Conservation (phyloP, 371 early-diverging fungal genomes). For the Apophysomyces ossiformis region DNA sequence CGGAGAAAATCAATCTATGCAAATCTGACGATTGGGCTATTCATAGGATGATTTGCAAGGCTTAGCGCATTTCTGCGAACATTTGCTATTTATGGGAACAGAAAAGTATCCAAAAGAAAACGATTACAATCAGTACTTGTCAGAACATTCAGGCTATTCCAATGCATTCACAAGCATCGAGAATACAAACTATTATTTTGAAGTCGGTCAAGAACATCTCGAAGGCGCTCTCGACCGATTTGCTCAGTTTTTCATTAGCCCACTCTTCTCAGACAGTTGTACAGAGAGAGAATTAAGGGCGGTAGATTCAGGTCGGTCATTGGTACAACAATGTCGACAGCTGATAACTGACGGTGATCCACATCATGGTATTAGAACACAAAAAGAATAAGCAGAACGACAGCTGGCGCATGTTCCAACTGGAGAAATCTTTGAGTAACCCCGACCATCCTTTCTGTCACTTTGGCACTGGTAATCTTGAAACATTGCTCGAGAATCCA, state of each 20-base stretch:
- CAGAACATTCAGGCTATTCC: constrained; percentile 88
- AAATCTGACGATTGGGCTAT: not conserved
- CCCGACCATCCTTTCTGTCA: constrained; percentile 83
- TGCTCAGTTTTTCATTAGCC: constrained; percentile 92
- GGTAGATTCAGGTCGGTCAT: constrained; percentile 77
- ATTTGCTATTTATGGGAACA: constrained; percentile 92
- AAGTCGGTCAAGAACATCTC: constrained; percentile 82
- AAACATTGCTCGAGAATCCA: constrained; percentile 84
- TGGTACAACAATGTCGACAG: not conserved
- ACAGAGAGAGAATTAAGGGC: constrained; percentile 93
- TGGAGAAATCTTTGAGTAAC: constrained; percentile 82
- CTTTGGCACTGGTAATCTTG: constrained; percentile 87
- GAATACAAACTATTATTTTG: constrained; percentile 96
- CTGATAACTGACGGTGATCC: not conserved
- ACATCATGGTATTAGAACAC: constrained; percentile 63
- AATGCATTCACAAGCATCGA: constrained; percentile 96
- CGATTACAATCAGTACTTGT: constrained; percentile 88
- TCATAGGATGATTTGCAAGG: constrained; percentile 76
- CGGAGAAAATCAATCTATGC: not conserved
- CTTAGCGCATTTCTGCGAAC: constrained; percentile 99
- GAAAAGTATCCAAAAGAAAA: constrained; percentile 94
- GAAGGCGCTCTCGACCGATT: constrained; percentile 95
- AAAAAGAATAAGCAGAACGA: constrained; percentile 91
- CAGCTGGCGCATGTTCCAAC: constrained; percentile 83
- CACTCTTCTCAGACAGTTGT: constrained; percentile 85